phyloP scores from a whole-genome alignment of 2,329 filamentous ascomycete genomes.

The Penicillium sclerotigenum region DNA sequence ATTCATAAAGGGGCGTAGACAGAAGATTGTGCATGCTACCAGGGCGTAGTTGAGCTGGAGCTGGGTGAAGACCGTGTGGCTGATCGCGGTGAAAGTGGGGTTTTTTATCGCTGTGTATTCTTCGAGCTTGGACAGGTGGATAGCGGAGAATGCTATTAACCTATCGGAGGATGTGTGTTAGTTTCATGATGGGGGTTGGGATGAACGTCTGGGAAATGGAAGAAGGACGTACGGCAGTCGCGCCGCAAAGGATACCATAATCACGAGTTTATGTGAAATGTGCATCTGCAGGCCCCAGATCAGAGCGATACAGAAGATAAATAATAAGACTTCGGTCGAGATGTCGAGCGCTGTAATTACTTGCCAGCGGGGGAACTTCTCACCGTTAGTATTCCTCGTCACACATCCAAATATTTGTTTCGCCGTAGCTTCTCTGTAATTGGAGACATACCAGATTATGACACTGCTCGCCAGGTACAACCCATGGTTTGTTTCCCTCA shows the following conservation, averaged over 20 bases:
- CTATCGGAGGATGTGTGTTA: neutral
- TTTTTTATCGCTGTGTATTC: neutral
- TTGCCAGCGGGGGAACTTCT: neutral
- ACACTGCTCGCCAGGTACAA: neutral
- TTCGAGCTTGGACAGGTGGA: neutral
- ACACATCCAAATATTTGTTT: neutral
- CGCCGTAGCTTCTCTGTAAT: neutral
- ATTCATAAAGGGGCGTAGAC: neutral
- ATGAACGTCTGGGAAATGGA: neutral
- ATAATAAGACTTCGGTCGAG: neutral
- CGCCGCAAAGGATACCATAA: neutral
- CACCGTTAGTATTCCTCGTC: neutral
- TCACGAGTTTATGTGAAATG: neutral
- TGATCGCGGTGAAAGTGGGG: neutral
- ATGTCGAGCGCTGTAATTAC: neutral
- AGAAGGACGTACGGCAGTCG: neutral
- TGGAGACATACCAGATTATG: neutral
- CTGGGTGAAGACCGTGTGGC: neutral
- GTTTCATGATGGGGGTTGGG: neutral
- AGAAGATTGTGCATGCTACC: neutral
- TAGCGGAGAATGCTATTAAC: neutral
- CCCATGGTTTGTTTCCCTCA: neutral
- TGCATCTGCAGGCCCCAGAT: neutral
- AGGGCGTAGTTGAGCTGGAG: neutral
- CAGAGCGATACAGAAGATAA: neutral